Evolutionary conservation across 2,329 filamentous ascomycete genomes (phyloP), one percentile per base, ranked within the genome.

Genomic region (Penicillium sumatraense): DNA sequence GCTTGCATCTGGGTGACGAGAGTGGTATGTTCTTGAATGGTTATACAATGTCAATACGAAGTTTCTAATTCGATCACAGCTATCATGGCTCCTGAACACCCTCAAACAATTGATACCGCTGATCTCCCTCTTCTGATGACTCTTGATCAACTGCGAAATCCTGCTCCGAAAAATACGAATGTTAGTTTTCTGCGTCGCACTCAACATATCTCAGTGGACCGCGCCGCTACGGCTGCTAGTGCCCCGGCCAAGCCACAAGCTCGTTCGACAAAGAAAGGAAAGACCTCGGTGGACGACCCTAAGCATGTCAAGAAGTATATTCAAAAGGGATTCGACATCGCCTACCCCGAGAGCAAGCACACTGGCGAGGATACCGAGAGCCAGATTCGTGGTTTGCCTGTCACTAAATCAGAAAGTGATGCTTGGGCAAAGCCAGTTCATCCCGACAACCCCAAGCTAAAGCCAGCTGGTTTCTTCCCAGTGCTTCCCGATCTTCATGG

Each of bases 101-200:
- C 86, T 27, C 88, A 90, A 10, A 80, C 85, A 9, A 77, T 95
- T 51, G 91, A 97, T 66, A 89, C 93, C 7, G 88, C 89, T 68
- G 95, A 99, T 78, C 86, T 90, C 60, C 83, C 86, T 11, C 87
- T 99, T 49, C 85, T 99, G 57, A 86, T 91, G 70, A 89, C 91
- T 5, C 85, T 96, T 31, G 86, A 91, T 31, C 87, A 91, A 46
- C 84, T 99, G 20, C 92, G 91, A 65, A 96, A 96, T 75, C 88
- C 89, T 41, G 90, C 90, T 64, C 84, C 86, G 38, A 85, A 86
- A 58, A 89, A 91, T 59, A 82, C 88, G 16, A 88, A 89, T 60
- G 91, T 96, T 51, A 96, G 91, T 60, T 99, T 99, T 83, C 84
- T 99, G 64, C 91, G 95, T 54, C 87, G 93, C 68, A 98, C 95